Base-by-base conservation (phyloP, 2,329 filamentous ascomycete species). In the Fusarium tuaranense region DNA sequence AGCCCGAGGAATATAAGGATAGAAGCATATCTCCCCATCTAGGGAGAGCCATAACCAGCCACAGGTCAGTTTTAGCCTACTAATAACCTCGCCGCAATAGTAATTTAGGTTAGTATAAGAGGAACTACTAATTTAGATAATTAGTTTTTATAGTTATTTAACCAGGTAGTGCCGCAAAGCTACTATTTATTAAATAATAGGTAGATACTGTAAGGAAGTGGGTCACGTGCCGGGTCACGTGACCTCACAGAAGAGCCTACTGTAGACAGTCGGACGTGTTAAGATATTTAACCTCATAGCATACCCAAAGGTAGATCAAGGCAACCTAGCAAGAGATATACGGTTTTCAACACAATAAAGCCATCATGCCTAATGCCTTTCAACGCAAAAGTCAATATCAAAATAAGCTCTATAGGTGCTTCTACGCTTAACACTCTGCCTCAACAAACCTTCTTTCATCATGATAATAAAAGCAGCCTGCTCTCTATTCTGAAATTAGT, bases 41-140 rank as follows among this genome's bases (percentile, higher is more conserved):
- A 58, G 16, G n/a, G 62, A 65, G 16, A 65, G 27, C 63, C 48
- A 65, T 20, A 51, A 65, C 63, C 63, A 65, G n/a, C 22, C 25
- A 27, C 25, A 27, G 25, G 25, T 27, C 25, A 27, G 25, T 27
- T 27, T 27, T 27, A 27, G 25, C 25, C 25, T 27, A 27, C 25
- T 27, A 27, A 27, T 27, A 27, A 27, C 25, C 25, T 27, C 25
- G 25, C 25, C 25, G 25, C 25, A 27, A 27, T 27, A 27, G 25
- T 27, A 27, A 27, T 27, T 27, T 27, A 27, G 25, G 25, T 27
- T 27, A 27, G 25, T 27, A 27, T 27, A 27, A 27, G 25, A 27
- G 25, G 25, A 27, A 27, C 25, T 27, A 27, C 25, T 27, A 27
- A 27, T 27, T 27, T 27, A 27, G 25, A 27, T 27, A 27, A 27